Conservation (phyloP, 768 basidiomycete species). For the Clitopilus passeckerianus region DNA sequence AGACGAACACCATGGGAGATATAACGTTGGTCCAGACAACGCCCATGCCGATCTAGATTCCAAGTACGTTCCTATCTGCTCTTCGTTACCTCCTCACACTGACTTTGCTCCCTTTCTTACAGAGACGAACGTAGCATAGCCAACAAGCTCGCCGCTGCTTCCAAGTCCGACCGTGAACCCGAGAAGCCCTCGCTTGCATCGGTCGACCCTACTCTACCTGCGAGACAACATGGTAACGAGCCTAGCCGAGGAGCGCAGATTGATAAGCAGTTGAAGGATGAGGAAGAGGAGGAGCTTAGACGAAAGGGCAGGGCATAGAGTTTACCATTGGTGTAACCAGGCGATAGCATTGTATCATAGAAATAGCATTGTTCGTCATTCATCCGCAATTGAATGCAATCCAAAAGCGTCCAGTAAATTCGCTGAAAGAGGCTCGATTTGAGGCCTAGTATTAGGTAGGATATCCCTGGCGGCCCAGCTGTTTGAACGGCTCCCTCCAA, state of each 20-base stretch:
- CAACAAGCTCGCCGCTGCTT: constrained; percentile 28
- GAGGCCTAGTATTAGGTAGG: too few species aligned
- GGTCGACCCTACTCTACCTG: constrained; percentile 43
- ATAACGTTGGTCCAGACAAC: constrained; percentile 25
- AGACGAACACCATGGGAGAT: constrained; percentile 15
- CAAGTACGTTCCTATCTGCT: constrained; percentile 21
- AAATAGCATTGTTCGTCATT: too few species aligned
- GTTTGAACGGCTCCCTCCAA: too few species aligned
- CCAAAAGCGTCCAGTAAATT: too few species aligned
- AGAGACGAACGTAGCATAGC: constrained; percentile 42
- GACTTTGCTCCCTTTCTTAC: background rate
- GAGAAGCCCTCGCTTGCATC: constrained; percentile 28
- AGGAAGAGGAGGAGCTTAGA: constrained; percentile 43
- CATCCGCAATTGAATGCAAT: too few species aligned
- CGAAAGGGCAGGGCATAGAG: constrained; percentile 29
- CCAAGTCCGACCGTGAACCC: constrained; percentile 15
- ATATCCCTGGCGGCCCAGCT: too few species aligned
- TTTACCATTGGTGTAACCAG: background rate
- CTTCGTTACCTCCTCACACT: background rate
- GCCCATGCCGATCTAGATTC: constrained; percentile 35
- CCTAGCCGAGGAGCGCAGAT: constrained; percentile 54
- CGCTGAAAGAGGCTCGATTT: too few species aligned
- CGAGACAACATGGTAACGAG: constrained; percentile 48
- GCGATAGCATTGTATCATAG: background rate
- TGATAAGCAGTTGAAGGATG: constrained; percentile 47